Base-by-base conservation (phyloP, 2,329 filamentous ascomycete species). In the Aspergillus phoenicis region DNA sequence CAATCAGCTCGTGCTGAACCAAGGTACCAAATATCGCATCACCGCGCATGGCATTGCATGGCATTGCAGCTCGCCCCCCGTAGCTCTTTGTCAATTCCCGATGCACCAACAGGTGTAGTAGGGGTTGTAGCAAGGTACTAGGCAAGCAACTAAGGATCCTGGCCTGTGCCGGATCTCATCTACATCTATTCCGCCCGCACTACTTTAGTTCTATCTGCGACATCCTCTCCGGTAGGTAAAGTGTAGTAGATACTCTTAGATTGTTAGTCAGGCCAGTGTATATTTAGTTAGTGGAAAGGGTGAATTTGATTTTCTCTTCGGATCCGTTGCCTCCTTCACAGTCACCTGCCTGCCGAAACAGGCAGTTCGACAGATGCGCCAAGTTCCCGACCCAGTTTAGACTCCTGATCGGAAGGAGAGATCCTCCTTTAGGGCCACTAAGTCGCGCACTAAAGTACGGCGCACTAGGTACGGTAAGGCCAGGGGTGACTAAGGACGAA, bases 321-420 rank as follows among this genome's bases (percentile, higher is more conserved):
- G 30, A 20, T 56, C 30, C 33, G 43, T 57, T 57, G 52, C 56
- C 53, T 59, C 45, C 47, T 41, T 22, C 48, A 52, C 26, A 28
- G 28, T 41, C 41, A 53, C 57, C 41, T 45, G 41, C 36, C 49
- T 57, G 20, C 57, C 59, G 26, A 41, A 62, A 57, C 39, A 28
- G 55, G 59, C 58, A 65, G 41, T 55, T 60, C 61, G 57, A 61
- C 39, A 55, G 47, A 54, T 60, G 61, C 54, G 62, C 61, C 59
- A 65, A 65, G 63, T 17, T 30, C 52, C 53, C 17, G 39, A 58
- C 20, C 41, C n/a, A 59, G 59, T 55, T 59, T 64, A 65, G 61
- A n/a, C 39, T 17, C 51, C 24, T 39, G 52, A n/a, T 56, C 15
- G 43, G 41, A 39, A 52, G 52, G 52, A 38, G 36, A n/a, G 52